Base-by-base conservation (phyloP, 139 green algal species). In the Coelastrella sp. region DNA sequence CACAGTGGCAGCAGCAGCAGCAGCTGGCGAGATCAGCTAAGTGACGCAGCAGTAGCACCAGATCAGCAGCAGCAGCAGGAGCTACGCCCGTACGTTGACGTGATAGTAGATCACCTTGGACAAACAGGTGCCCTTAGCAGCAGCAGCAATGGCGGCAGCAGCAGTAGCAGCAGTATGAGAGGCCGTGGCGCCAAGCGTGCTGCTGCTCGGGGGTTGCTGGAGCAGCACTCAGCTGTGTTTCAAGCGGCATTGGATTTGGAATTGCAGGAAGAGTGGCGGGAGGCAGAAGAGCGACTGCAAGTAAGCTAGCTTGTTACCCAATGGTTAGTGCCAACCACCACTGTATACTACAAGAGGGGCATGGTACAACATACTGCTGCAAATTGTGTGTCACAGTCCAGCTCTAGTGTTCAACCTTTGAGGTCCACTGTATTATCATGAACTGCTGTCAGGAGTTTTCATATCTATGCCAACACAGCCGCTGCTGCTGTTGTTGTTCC, bases 171-270 rank as follows among this genome's bases (percentile, higher is more conserved):
- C 80, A 97, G 61, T 66, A 56, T 58, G n/a, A 57, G 89, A 3
- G 87, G 92, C 65, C 87, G 93, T 61, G 90, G 93, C 47, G 93
- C 91, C 20, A 89, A 90, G 73, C 84, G 85, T 3, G 84, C 58
- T 19, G 91, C 85, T 20, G 79, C 88, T 19, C 82, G 92, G 11
- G 61, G 13, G 2, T 73, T 94, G 85, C 73, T 94, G 56, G 89
- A 87, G 66, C 59, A 66, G 5, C 89, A 95, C 85, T 54, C 47
- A 56, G 22, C 60, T 14, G 85, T 90, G 5, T 94, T 93, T 80
- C 74, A 64, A 16, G 65, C 80, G 7, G 93, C 90, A 5, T 84
- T 95, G 17, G 88, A 95, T 61, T 22, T 93, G 20, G 93, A 94
- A 90, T 85, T 93, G 20, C 71, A 92, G 65, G 88, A 91, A 73